Conservation (phyloP, 805 yeast genomes). For the Teunomyces tritomae region DNA sequence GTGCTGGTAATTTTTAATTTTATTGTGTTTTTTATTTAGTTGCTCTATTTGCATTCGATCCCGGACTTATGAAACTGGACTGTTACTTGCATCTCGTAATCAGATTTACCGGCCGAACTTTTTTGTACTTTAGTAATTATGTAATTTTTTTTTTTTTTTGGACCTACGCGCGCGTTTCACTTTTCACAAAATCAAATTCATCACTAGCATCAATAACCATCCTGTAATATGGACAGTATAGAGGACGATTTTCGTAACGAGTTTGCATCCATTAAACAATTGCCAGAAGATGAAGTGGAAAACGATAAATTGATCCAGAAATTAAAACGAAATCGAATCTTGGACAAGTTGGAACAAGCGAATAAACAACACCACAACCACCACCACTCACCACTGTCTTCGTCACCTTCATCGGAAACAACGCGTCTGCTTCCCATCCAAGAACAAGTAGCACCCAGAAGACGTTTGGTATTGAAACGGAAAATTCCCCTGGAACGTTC, state of each 20-base stretch:
- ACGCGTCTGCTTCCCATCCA: not conserved
- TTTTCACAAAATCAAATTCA: not conserved
- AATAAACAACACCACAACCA: not conserved
- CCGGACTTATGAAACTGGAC: too few relatives aligned
- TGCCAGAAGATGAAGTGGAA: conserved; percentile 17
- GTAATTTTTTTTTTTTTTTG: too few relatives aligned
- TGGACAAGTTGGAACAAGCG: conserved; percentile 1
- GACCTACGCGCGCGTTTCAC: too few relatives aligned
- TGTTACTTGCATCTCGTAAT: too few relatives aligned
- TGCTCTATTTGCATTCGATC: too few relatives aligned
- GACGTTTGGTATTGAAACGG: not conserved
- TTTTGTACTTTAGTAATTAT: too few relatives aligned
- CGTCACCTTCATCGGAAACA: not conserved
- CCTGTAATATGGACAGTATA: conserved; percentile 7
- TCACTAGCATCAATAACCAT: not conserved
- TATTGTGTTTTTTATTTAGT: too few relatives aligned
- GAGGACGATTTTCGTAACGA: conserved; percentile 28
- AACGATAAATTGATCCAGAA: conserved; percentile 17
- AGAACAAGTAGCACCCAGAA: not conserved
- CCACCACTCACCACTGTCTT: too few relatives aligned
- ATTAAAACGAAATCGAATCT: conserved; percentile 9
- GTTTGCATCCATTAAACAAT: conserved; percentile 25
- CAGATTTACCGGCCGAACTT: too few relatives aligned
- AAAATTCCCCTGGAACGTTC: conserved; percentile 1
- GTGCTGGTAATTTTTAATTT: too few relatives aligned